phyloP scores from a whole-genome alignment of 1,139 yeast genomes.

The Groenewaldozyma sp. region DNA sequence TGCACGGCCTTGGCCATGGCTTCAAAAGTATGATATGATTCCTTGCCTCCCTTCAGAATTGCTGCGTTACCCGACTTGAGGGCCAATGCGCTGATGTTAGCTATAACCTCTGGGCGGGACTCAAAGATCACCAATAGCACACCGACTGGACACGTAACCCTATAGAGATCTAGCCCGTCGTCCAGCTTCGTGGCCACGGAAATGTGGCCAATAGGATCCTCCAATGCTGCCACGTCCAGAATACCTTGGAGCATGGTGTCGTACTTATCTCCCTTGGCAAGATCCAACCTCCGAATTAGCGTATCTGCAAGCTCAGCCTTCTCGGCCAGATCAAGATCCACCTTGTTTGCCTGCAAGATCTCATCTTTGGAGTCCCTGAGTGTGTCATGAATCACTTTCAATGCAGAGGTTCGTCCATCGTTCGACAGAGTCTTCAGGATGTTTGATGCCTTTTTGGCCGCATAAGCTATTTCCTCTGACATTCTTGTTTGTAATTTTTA shows the following conservation, averaged over 20 bases:
- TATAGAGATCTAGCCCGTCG: constrained; percentile 69
- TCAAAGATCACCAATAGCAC: constrained; percentile 89
- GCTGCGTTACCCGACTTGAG: constrained; percentile 90
- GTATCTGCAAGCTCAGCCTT: constrained; percentile 52
- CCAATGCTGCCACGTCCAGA: constrained; percentile 76
- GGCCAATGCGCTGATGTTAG: constrained; percentile 91
- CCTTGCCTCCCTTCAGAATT: constrained; percentile 95
- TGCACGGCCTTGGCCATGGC: constrained; percentile 70
- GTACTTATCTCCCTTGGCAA: constrained; percentile 72
- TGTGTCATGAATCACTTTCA: constrained; percentile 62
- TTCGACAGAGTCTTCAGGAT: constrained; percentile 67
- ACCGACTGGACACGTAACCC: constrained; percentile 91
- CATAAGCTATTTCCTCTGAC: constrained; percentile 71
- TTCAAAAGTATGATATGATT: constrained; percentile 73
- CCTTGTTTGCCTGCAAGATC: constrained; percentile 61
- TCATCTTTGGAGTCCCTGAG: constrained; percentile 47
- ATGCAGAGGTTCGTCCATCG: constrained; percentile 63
- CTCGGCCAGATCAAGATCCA: constrained; percentile 66
- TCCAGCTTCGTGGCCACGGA: constrained; percentile 79
- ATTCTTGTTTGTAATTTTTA: too few species aligned
- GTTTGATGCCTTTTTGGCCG: constrained; percentile 73
- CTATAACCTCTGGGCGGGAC: constrained; percentile 96
- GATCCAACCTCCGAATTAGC: constrained; percentile 72
- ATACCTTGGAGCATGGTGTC: constrained; percentile 94
- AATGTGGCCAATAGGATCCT: constrained; percentile 84